phyloP scores from a whole-genome alignment of 208 protist species.

The Trypanosoma cruzi region DNA sequence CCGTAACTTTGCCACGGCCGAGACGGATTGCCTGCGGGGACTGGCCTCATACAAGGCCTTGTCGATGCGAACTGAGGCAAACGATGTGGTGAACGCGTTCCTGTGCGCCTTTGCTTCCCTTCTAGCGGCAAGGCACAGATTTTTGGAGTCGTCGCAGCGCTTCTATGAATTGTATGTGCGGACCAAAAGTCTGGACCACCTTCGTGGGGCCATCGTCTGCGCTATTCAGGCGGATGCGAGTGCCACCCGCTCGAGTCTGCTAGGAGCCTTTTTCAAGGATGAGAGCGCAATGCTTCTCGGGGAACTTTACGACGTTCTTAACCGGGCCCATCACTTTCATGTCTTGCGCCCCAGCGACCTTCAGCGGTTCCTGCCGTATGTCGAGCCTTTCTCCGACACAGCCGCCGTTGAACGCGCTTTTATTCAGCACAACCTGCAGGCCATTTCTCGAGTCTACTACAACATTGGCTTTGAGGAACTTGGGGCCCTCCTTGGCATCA shows the following conservation, averaged over 20 bases:
- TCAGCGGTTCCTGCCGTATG: conserved; percentile 38
- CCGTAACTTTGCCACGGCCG: conserved; percentile 63
- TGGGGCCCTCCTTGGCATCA: conserved; percentile 81
- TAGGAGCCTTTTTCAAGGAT: conserved; percentile 85
- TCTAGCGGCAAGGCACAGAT: conserved; percentile 47
- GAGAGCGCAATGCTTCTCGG: conserved; percentile 59
- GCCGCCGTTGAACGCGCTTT: conserved; percentile 35
- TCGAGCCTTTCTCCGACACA: conserved; percentile 32
- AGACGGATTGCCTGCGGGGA: conserved; percentile 74
- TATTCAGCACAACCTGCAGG: conserved; percentile 94
- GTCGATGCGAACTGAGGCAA: conserved; percentile 36
- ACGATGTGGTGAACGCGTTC: conserved; percentile 49
- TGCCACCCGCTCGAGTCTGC: conserved; percentile 77
- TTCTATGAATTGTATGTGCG: conserved; percentile 86
- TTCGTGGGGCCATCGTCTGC: conserved; percentile 80
- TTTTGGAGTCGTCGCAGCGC: conserved; percentile 83
- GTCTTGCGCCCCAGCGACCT: conserved; percentile 48
- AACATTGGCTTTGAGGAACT: conserved; percentile 94
- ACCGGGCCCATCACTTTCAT: conserved; percentile 62
- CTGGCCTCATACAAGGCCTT: conserved; percentile 50
- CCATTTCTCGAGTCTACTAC: conserved; percentile 89
- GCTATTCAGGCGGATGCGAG: conserved; percentile 91
- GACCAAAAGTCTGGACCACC: conserved; percentile 39
- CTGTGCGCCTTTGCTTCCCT: conserved; percentile 77
- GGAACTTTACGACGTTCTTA: conserved; percentile 64